Conservation (phyloP, 2,329 filamentous ascomycete genomes). For the Aspergillus sp. region DNA sequence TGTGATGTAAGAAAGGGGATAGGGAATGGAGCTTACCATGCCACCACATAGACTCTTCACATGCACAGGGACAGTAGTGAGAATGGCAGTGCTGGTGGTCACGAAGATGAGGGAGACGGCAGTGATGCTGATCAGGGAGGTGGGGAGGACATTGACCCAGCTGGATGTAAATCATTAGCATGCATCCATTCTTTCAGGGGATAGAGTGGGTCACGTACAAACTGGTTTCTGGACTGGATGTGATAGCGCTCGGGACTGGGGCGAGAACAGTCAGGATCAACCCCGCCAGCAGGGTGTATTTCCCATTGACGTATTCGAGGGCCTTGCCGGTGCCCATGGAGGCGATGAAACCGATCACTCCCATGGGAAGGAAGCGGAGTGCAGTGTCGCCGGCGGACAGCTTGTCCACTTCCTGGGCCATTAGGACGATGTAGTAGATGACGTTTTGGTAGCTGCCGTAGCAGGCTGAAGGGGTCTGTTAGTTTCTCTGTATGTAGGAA, state of each 20-base stretch:
- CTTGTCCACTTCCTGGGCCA: slow-evolving; percentile 44
- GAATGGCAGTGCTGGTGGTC: slow-evolving; percentile 45
- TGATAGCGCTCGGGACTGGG: slow-evolving; percentile 38
- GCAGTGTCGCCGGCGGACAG: slow-evolving; percentile 44
- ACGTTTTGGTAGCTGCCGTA: slow-evolving; percentile 48
- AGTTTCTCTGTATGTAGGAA: not conserved
- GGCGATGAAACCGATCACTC: slow-evolving; percentile 40
- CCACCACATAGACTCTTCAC: slow-evolving; percentile 46
- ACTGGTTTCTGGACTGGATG: slow-evolving; percentile 22
- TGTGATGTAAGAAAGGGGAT: too few species aligned
- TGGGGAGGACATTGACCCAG: slow-evolving; percentile 45
- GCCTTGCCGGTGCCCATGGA: slow-evolving; percentile 39
- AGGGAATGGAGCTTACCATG: slow-evolving; percentile 24
- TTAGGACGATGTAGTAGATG: slow-evolving; percentile 48
- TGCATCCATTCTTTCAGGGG: not conserved
- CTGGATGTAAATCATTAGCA: slow-evolving; percentile 21
- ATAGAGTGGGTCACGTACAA: slow-evolving; percentile 24
- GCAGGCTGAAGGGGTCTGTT: slow-evolving; percentile 31
- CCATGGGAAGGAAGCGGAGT: slow-evolving; percentile 47
- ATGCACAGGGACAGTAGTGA: slow-evolving; percentile 44
- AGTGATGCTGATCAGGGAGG: slow-evolving; percentile 43
- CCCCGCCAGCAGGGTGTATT: slow-evolving; percentile 39
- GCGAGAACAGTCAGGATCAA: slow-evolving; percentile 40
- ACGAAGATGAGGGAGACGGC: slow-evolving; percentile 47
- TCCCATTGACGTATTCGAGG: slow-evolving; percentile 44